Percentiles rank a stretch among this genome's conserved stretches.
phyloP scores from a whole-genome alignment of 768 basidiomycete genomes.

The Suillus ampliporus region DNA sequence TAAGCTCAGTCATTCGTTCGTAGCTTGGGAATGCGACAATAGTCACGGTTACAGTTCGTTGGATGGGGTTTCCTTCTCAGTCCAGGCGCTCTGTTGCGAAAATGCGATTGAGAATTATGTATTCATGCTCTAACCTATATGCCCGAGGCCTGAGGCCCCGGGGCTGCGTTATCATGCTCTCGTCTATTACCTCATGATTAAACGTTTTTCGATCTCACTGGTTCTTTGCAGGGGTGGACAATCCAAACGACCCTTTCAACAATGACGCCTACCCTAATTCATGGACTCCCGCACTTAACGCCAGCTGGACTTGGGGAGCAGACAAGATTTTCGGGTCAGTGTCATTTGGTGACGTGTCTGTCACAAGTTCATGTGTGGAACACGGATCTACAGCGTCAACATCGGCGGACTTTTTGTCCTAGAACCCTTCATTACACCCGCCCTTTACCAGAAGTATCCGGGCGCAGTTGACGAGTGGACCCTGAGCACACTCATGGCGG shows the following conservation, averaged over 20 bases:
- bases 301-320: constrained; percentile 71
- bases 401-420: constrained; percentile 77
- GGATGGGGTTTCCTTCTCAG: neutral
- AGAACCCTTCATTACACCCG: constrained; percentile 80
- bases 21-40: constrained; percentile 1
- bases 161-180: neutral
- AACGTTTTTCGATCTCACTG: constrained; percentile 6
- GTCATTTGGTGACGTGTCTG: neutral
- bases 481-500: constrained; percentile 67
- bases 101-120: neutral
- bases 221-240: constrained; percentile 57
- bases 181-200: constrained; percentile 6
- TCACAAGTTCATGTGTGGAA: neutral
- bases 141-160: neutral
- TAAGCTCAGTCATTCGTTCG: constrained; percentile 40
- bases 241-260: constrained; percentile 77
- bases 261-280: constrained; percentile 75
- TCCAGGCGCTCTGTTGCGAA: neutral
- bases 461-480: constrained; percentile 69
- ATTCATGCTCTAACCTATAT: neutral
- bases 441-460: constrained; percentile 64
- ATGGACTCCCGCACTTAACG: constrained; percentile 82
- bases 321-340: constrained; percentile 67
- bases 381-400: constrained; percentile 53
- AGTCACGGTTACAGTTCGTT: too few relatives aligned